Conservation (phyloP, 2,329 filamentous ascomycete species). For the Huntiella bhutanensis region DNA sequence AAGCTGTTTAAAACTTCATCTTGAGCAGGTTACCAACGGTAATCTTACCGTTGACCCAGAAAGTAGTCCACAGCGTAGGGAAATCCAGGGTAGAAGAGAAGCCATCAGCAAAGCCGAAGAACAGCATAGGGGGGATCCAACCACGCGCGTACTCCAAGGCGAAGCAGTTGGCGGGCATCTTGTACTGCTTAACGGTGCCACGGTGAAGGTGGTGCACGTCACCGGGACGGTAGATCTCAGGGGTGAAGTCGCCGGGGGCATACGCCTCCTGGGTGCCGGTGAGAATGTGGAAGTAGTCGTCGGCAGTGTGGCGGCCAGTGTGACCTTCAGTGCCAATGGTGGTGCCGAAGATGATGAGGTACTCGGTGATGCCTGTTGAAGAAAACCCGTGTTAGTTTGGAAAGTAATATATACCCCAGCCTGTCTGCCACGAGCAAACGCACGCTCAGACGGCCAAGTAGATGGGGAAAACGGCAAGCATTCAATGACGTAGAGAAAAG, state of each 20-base stretch:
- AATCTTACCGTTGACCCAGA: conserved; percentile 51
- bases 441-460: not conserved
- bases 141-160: conserved; percentile 70
- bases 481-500: not conserved
- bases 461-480: not conserved
- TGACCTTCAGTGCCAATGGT: conserved; percentile 75
- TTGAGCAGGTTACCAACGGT: conserved; percentile 55
- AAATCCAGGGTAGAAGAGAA: conserved; percentile 68
- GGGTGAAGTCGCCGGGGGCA: conserved; percentile 44
- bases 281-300: conserved; percentile 91
- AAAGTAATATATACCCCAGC: conserved; percentile 1
- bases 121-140: conserved; percentile 86
- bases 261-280: conserved; percentile 60
- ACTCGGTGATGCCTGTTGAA: conserved; percentile 53
- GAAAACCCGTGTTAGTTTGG: not conserved
- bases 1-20: conserved; percentile 44
- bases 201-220: conserved; percentile 52
- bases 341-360: conserved; percentile 76
- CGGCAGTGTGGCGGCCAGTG: conserved; percentile 70
- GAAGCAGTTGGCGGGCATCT: conserved; percentile 58
- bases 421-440: not conserved
- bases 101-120: conserved; percentile 72
- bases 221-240: conserved; percentile 52
- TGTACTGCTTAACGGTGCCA: conserved; percentile 64
- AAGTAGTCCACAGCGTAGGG: conserved; percentile 68